Base-by-base conservation (phyloP, 176 grass and related monocot species). In the Puccinellia tenuiflora region DNA sequence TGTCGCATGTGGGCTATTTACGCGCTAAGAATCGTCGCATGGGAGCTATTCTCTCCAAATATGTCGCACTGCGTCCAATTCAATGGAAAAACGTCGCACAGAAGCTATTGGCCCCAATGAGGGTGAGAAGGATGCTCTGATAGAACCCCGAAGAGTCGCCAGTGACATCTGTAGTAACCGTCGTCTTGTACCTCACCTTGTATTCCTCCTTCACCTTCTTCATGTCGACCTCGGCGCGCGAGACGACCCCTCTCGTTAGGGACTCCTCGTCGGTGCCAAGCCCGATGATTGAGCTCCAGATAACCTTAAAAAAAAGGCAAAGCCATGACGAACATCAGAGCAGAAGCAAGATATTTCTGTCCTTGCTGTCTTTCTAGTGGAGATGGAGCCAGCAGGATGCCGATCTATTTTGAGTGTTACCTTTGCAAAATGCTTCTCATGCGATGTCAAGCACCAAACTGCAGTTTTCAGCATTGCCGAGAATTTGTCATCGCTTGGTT, bases 361-460 rank as follows among this genome's bases (percentile, higher is more conserved):
- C 21, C 48, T 46, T 3, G 18, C 18, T 42, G 29, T 12, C 34
- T 57, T 13, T 14, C 7, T 25, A 26, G n/a, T n/a, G 17, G 11
- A 25, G 74, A 33, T 57, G 13, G 11, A 15, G 10, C 30, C 11
- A 5, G 21, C 5, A n/a, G n/a, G n/a, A n/a, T n/a, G n/a, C n/a
- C n/a, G n/a, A n/a, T n/a, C n/a, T n/a, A n/a, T n/a, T n/a, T n/a
- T n/a, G n/a, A n/a, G n/a, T n/a, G 7, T 39, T 81, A 95, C 93
- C 92, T 98, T 87, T 3, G 96, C 83, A 28, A 93, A 98, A 56
- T 95, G 93, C 75, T 90, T 98, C 78, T 95, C 93, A 12, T 93
- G 96, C 26, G 89, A 88, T 13, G 75, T 81, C 55, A 96, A 26
- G 87, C 96, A 98, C 89, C 82, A 83, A 9, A 95, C 70, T 11